Conservation (phyloP, 495 filamentous ascomycete genomes). For the Penicillium cosmopolitanum region DNA sequence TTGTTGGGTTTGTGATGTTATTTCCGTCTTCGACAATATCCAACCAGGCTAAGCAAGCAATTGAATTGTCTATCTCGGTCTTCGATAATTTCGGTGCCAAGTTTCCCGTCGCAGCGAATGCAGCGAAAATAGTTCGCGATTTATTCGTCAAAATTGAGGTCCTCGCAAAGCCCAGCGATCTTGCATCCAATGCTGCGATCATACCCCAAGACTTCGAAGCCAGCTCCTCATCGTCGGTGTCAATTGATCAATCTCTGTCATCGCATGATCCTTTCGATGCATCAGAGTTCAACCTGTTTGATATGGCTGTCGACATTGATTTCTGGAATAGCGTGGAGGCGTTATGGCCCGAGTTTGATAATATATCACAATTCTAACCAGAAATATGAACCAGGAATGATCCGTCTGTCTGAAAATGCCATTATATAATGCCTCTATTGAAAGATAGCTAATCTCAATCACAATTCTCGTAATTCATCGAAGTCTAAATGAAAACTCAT, state of each 20-base stretch:
- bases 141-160: conserved; percentile 33
- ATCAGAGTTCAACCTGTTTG: conserved; percentile 10
- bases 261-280: background rate
- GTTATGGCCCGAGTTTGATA: conserved; percentile 14
- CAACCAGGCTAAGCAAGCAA: conserved; percentile 35
- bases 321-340: conserved; percentile 17
- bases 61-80: conserved; percentile 42
- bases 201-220: background rate
- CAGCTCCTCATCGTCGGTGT: background rate
- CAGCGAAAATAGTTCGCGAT: conserved; percentile 31
- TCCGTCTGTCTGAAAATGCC: too few relatives aligned
- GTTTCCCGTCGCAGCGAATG: conserved; percentile 47
- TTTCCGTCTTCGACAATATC: conserved; percentile 37
- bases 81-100: conserved; percentile 52
- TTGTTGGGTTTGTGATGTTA: conserved; percentile 53
- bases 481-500: too few relatives aligned
- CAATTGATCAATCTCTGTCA: background rate
- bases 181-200: background rate
- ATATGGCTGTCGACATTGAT: conserved; percentile 22
- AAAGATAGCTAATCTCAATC: too few relatives aligned
- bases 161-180: background rate
- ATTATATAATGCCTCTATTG: too few relatives aligned
- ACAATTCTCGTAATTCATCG: too few relatives aligned
- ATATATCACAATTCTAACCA: conserved; percentile 1
- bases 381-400: background rate